A percentile compares a stretch with the other conserved stretches of the same genome.
phyloP scores from a whole-genome alignment of 2,329 filamentous ascomycete species.

The Exophiala spinifera region DNA sequence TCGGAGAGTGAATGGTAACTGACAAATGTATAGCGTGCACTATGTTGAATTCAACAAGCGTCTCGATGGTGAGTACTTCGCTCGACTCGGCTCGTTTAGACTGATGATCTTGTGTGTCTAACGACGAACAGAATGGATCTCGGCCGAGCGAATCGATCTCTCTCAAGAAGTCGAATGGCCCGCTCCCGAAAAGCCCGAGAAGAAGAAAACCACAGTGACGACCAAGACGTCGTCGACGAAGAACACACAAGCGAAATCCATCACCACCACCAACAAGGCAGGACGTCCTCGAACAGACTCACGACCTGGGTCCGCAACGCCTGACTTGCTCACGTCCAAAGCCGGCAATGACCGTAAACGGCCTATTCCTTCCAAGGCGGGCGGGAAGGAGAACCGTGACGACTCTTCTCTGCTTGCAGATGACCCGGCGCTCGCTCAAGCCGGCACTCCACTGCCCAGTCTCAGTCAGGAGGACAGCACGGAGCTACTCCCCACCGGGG shows the following conservation, averaged over 20 bases:
- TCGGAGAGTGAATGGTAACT: neutral
- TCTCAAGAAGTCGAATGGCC: slow-evolving; percentile 94
- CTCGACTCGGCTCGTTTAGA: neutral
- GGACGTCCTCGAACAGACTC: slow-evolving; percentile 43
- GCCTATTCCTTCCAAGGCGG: slow-evolving; percentile 53
- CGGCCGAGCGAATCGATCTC: slow-evolving; percentile 77
- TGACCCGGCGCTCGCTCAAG: slow-evolving; percentile 30
- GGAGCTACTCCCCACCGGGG: slow-evolving; percentile 23
- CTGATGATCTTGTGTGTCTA: neutral
- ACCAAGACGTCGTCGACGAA: slow-evolving; percentile 53
- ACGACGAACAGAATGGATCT: slow-evolving; percentile 73
- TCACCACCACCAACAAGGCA: slow-evolving; percentile 48
- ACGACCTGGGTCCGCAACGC: slow-evolving; percentile 57
- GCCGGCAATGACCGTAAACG: slow-evolving; percentile 43
- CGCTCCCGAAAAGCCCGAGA: slow-evolving; percentile 82
- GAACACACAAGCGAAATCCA: slow-evolving; percentile 54
- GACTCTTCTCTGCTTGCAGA: slow-evolving; percentile 22
- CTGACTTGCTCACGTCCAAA: slow-evolving; percentile 51
- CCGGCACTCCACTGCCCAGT: slow-evolving; percentile 38
- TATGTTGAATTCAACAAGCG: slow-evolving; percentile 98
- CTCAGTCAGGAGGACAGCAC: slow-evolving; percentile 25
- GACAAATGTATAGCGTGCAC: slow-evolving; percentile 60
- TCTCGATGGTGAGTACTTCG: slow-evolving; percentile 50
- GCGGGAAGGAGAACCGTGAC: slow-evolving; percentile 60
- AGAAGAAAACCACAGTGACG: slow-evolving; percentile 66